Evolutionary conservation across 1,284 basidiomycete genomes (phyloP), one percentile per base, ranked within the genome.

Genomic region (Grifola frondosa): DNA sequence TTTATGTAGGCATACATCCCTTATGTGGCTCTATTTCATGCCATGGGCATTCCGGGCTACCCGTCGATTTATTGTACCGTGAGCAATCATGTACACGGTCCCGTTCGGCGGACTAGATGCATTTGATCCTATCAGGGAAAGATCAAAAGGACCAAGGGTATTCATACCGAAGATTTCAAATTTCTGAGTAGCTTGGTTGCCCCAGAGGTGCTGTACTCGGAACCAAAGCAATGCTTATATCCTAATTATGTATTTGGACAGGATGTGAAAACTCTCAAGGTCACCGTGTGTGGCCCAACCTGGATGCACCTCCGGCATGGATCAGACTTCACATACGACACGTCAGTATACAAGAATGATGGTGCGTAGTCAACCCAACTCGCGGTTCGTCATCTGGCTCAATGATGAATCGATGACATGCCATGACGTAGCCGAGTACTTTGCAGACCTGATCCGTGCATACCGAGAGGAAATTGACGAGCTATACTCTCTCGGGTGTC

Each of bases 241-340:
- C 29, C 25, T n/a, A n/a, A 30, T 33, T 19, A 33, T 19, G 15
- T 19, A n/a, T 8, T 11, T 6, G 21, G 33, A 11, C 37, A 81
- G 77, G 80, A 84, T 48, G 74, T 81, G 45, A 69, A 77, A 52
- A 66, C 75, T 52, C 74, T 88, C 63, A 90, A 91, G 63, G 59
- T 90, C 42, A 88, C 84, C 8, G 77, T 90, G 57, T 84, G 79
- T 52, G 76, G 81, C 1, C 86, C 86, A 5, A 78, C 80, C 6
- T 88, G 85, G 87, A 84, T 81, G 63, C 84, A 88, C 60, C 71
- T 87, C 31, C 78, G 78, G 15, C 83, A 84, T 55, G 82, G 83
- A 39, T 69, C 75, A 1, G 56, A 61, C 20, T 69, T 77, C 46
- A 79, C 80, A 1, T 84, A 82, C 56, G 73, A 80, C 51, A 67